Conservation (phyloP, 768 basidiomycete genomes). For the Naganishia randhawae region DNA sequence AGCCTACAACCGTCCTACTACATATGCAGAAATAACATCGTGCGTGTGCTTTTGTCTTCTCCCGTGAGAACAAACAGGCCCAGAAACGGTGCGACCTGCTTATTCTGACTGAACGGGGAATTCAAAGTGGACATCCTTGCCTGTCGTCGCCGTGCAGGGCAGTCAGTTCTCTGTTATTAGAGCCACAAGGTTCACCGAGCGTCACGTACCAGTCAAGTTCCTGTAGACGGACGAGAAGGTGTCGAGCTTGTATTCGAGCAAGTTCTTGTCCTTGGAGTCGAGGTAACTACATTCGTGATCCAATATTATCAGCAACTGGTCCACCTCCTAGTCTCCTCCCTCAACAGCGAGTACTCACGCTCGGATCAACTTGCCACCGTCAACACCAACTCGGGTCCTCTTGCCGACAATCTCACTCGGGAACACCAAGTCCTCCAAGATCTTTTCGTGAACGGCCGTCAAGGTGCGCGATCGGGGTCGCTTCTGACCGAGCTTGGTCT, state of each 20-base stretch:
- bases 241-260: constrained; percentile 99
- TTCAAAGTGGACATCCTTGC: constrained; percentile 74
- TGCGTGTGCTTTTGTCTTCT: neutral
- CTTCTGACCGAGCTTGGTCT: constrained; percentile 83
- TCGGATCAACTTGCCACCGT: constrained; percentile 93
- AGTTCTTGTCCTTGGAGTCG: constrained; percentile 95
- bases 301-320: neutral
- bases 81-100: constrained; percentile 10
- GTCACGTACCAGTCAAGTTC: constrained; percentile 30
- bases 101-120: constrained; percentile 32
- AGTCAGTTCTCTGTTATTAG: neutral
- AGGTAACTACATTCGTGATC: constrained; percentile 65
- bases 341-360: constrained; percentile 64
- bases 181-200: neutral
- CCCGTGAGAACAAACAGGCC: neutral
- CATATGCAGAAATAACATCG: constrained; percentile 19
- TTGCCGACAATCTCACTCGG: constrained; percentile 99
- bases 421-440: constrained; percentile 97
- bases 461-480: constrained; percentile 94
- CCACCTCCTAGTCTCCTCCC: neutral
- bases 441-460: constrained; percentile 95
- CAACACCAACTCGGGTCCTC: constrained; percentile 86
- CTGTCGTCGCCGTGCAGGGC: constrained; percentile 65
- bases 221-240: constrained; percentile 96
- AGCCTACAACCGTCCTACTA: constrained; percentile 25